Base-by-base conservation (phyloP, 2,329 filamentous ascomycete genomes). In the Aureobasidium sp. region DNA sequence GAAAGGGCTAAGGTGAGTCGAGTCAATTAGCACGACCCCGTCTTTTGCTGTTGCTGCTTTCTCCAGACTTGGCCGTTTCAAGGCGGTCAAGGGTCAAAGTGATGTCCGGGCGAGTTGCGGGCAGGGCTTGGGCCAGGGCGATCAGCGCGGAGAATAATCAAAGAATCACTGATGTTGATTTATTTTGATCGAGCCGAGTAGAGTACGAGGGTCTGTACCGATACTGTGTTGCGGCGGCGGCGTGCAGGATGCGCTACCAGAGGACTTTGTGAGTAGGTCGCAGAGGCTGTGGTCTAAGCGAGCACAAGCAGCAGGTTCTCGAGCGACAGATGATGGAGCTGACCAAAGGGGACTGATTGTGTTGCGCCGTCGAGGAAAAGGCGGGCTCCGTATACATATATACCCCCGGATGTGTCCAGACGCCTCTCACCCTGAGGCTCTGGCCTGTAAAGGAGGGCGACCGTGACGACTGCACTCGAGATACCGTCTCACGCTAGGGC, bases 401-500 rank as follows among this genome's bases (percentile, higher is more conserved):
- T 62, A 62, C 59, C 48, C 45, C 37, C 42, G 34, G 55, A 48
- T 47, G 8, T 20, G 42, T 47, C 42, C 55, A 47, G 36, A 56
- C 58, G 47, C 48, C 49, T 36, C 60, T 39, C 58, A 57, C 53
- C 49, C 42, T 62, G 60, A 56, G 42, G 60, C 51, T 61, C 58
- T 53, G 31, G 48, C 44, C 22, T 51, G 49, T 55, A 55, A 55
- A 55, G 49, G 49, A 62, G 60, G 60, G 60, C 48, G 60, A 29
- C 27, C 49, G 51, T 62, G 62, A 63, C 55, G 62, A 61, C 39
- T 58, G 55, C 56, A 60, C 49, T 52, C 62, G 53, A 60, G 57
- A 60, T 60, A 60, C 37, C 57, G 57, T 60, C 57, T 60, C 49
- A 62, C 60, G 60, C 60, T 62, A 62, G 49, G 42, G 62, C 42